Percentiles rank a stretch among this genome's conserved stretches.
Evolutionary conservation across 2,329 filamentous ascomycete genomes (phyloP).

Genomic region (Bipolaris cookei): DNA sequence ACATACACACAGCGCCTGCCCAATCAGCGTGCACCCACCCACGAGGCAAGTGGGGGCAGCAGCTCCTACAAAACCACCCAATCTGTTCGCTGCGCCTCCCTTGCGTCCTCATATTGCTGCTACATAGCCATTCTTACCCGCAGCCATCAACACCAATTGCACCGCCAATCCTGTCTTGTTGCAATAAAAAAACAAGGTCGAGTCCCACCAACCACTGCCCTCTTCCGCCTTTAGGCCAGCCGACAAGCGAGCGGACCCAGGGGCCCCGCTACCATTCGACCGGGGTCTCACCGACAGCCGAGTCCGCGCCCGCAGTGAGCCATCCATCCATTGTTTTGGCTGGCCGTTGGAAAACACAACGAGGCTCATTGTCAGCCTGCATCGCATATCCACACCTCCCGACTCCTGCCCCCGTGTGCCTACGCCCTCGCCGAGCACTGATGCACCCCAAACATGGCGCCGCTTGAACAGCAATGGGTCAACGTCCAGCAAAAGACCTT

Average conservation of each 20-base stretch:
- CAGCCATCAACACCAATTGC: slow-evolving; percentile 11
- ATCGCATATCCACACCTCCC: slow-evolving; percentile 15
- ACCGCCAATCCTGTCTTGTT: slow-evolving; percentile 8
- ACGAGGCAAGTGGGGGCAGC: slow-evolving; percentile 14
- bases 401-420: slow-evolving; percentile 35
- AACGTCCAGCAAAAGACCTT: slow-evolving; percentile 98
- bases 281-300: slow-evolving; percentile 31
- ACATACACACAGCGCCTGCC: slow-evolving; percentile 8
- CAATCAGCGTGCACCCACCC: slow-evolving; percentile 12
- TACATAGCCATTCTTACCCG: no score
- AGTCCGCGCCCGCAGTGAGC: slow-evolving; percentile 34
- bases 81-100: slow-evolving; percentile 1
- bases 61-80: slow-evolving; percentile 7
- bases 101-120: not conserved
- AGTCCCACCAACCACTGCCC: slow-evolving; percentile 21
- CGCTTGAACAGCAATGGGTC: slow-evolving; percentile 68
- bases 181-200: not conserved
- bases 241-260: slow-evolving; percentile 16
- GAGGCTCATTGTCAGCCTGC: slow-evolving; percentile 25
- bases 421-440: slow-evolving; percentile 19
- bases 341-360: slow-evolving; percentile 34
- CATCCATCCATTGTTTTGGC: slow-evolving; percentile 42
- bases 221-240: slow-evolving; percentile 1
- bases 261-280: slow-evolving; percentile 21
- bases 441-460: slow-evolving; percentile 50